phyloP scores from a whole-genome alignment of 768 basidiomycete genomes.

The Imleria badia region DNA sequence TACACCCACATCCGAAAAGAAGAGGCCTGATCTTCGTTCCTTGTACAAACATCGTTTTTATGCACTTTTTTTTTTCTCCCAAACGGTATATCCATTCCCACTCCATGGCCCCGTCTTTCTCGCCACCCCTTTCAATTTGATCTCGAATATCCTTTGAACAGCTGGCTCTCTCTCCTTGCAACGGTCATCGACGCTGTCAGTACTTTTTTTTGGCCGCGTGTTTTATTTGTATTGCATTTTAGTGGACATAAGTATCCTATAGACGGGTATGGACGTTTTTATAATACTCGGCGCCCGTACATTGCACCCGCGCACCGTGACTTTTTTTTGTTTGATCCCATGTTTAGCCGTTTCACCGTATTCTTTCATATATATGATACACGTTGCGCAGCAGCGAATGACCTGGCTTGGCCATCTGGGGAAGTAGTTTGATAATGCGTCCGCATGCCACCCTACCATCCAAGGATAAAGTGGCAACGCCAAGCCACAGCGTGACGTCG shows the following conservation, averaged over 20 bases:
- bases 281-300: not conserved
- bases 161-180: not conserved
- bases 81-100: conserved; percentile 1
- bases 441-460: too few relatives aligned
- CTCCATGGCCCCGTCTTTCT: not conserved
- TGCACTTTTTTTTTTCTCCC: not conserved
- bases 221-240: not conserved
- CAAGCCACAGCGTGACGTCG: too few relatives aligned
- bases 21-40: not conserved
- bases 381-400: too few relatives aligned
- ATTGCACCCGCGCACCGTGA: not conserved
- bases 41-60: not conserved
- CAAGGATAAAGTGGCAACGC: too few relatives aligned
- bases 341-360: too few relatives aligned
- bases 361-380: too few relatives aligned
- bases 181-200: not conserved
- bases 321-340: too few relatives aligned
- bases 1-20: conserved; percentile 61
- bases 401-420: too few relatives aligned
- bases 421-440: too few relatives aligned
- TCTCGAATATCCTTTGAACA: not conserved
- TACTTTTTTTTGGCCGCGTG: not conserved
- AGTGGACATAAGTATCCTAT: too few relatives aligned
- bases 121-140: not conserved
- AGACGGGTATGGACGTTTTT: conserved; percentile 8